These are phyloP conservation scores for Diplotaxis tenuifolia DNA, from an alignment of 345 rosid genomes.

Conservation along the genomic window DNA sequence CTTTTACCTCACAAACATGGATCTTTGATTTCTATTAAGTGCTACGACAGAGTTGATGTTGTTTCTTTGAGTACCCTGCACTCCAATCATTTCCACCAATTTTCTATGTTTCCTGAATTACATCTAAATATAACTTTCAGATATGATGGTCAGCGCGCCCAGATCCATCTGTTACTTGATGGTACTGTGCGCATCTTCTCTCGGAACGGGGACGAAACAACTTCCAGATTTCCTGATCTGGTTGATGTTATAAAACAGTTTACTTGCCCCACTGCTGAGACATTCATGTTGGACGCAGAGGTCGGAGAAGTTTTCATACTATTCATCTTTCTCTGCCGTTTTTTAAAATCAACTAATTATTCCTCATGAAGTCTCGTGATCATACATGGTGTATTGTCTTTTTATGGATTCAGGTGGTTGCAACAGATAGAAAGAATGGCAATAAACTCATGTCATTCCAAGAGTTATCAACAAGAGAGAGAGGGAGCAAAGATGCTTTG, in stretches of 20 bases:
- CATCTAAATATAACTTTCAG: constrained; percentile 39
- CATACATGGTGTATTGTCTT: not conserved
- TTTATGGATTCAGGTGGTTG: constrained; percentile 64
- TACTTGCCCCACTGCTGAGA: constrained; percentile 51
- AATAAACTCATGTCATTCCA: constrained; percentile 87
- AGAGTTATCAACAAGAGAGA: constrained; percentile 83
- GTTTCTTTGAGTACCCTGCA: not conserved
- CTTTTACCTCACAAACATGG: no score
- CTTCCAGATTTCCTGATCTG: constrained; percentile 77
- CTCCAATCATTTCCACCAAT: constrained; percentile 1
- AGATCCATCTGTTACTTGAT: constrained; percentile 67
- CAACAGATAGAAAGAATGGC: constrained; percentile 71
- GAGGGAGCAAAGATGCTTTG: constrained; percentile 71
- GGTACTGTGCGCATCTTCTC: constrained; percentile 70
- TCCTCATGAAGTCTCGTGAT: not conserved
- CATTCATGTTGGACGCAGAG: constrained; percentile 89
- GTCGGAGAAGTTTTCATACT: constrained; percentile 35
- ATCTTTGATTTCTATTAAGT: not conserved
- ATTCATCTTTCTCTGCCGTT: not conserved
- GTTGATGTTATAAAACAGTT: constrained; percentile 52
- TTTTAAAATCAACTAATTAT: not conserved
- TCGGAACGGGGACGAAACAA: constrained; percentile 88
- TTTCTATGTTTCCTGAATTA: constrained; percentile 9
- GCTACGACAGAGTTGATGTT: not conserved
- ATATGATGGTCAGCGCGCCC: constrained; percentile 94